Base-by-base conservation (phyloP, 805 yeast genomes). In the Metschnikowia bowlesiae region DNA sequence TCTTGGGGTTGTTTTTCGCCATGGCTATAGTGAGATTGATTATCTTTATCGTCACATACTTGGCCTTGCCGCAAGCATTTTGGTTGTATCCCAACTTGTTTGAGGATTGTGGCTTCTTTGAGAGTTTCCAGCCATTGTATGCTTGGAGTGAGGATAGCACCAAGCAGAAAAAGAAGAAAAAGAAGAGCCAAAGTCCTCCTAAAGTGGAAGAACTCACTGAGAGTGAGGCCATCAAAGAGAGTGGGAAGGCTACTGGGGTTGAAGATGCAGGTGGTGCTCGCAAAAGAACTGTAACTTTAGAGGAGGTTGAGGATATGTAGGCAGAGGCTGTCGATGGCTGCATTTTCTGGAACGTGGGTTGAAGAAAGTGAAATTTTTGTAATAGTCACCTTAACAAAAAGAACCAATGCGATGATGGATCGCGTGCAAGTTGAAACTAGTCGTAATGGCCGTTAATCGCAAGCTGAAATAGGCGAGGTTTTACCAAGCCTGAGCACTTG, bases 71-170 rank as follows among this genome's bases (percentile, higher is more conserved):
- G 7, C 82, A 82, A 39, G 96, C 96, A n/a, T 78, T 94, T 65
- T 94, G 99, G 99, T 66, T 94, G 43, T 92, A 89, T 78, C 99
- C 99, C 50, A 92, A 92, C 65, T 75, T 94, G 63, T 94, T 91
- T 69, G 99, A 85, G 54, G 99, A 94, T 64, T 91, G 95, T 60
- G 96, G 97, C 26, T 86, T 94, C 55, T 63, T 92, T 53, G 98
- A 92, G 52, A 87, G 96, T 74, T 94, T 94, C 74, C 78, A 78
- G 57, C 99, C 99, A 4, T 58, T 85, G n/a, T 94, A 87, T 63
- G 94, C 83, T 3, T 90, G 90, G 87, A 89, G 85, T 56, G 85
- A 65, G 44, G 69, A 73, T 13, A 65, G 70, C 55, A 63, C 60
- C 53, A 47, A 51, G 37, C 62, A 65, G 57, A 63, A 63, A 53